phyloP scores from a whole-genome alignment of 352 stramenopile genomes.

The Pythium rishiriense region DNA sequence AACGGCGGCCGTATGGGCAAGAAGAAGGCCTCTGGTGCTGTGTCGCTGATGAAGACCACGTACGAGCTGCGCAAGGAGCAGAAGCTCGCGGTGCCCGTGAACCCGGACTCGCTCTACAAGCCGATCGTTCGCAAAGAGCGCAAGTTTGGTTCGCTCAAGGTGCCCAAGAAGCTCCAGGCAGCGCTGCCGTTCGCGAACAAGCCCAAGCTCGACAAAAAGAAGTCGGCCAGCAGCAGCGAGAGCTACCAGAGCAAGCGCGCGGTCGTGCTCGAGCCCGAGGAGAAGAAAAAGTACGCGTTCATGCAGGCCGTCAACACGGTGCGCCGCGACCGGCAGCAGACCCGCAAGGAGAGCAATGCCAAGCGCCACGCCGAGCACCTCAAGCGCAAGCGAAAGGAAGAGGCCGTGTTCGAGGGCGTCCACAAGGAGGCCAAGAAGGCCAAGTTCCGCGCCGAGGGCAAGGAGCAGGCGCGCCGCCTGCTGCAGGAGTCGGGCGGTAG shows the following conservation, averaged over 20 bases:
- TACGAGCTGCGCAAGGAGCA: constrained; percentile 94
- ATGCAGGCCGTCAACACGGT: constrained; percentile 98
- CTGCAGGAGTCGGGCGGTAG: constrained; percentile 53
- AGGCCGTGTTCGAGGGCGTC: constrained; percentile 86
- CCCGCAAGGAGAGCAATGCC: constrained; percentile 91
- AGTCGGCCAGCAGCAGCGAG: constrained; percentile 76
- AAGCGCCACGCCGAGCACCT: constrained; percentile 81
- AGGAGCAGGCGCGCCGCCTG: constrained; percentile 50
- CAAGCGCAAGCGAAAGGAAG: constrained; percentile 93
- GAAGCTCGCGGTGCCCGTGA: constrained; percentile 94
- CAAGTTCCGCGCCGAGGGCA: constrained; percentile 82
- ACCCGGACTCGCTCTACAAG: constrained; percentile 98
- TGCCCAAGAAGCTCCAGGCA: constrained; percentile 98
- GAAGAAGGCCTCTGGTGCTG: constrained; percentile 35
- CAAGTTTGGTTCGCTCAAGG: constrained; percentile 92
- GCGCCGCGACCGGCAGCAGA: constrained; percentile 95
- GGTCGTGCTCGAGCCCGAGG: constrained; percentile 95
- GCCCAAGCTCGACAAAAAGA: constrained; percentile 93
- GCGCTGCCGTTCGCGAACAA: constrained; percentile 97
- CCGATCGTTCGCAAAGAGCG: constrained; percentile 93
- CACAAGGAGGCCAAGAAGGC: constrained; percentile 86
- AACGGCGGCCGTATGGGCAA: constrained; percentile 40
- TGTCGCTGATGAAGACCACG: constrained; percentile 94
- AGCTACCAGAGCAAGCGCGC: constrained; percentile 89
- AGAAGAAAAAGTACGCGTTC: constrained; percentile 97